Conservation (phyloP, 345 rosid genomes). For the Eucalyptus erythrocorys region DNA sequence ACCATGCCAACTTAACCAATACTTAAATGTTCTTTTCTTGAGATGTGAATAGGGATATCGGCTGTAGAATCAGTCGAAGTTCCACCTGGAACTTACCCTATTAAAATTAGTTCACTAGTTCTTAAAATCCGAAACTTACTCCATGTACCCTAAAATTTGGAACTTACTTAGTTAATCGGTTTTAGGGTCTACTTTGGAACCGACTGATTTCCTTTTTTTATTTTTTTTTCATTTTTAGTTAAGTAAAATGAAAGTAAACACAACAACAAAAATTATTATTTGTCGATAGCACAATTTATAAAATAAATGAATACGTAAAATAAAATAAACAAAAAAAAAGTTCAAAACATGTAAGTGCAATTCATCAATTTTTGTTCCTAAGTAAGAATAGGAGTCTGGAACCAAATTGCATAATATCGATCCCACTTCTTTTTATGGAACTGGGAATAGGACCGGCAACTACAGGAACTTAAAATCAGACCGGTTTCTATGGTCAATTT, state of each 20-base stretch:
- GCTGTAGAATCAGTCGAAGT: neutral
- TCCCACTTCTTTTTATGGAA: neutral
- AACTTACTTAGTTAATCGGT: neutral
- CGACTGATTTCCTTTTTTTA: neutral
- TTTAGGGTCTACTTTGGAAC: neutral
- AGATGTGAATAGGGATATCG: neutral
- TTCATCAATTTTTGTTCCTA: neutral
- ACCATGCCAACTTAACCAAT: too few relatives aligned
- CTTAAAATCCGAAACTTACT: neutral
- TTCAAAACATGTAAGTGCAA: too few relatives aligned
- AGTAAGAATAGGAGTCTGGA: neutral
- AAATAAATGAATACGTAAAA: too few relatives aligned
- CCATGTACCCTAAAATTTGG: neutral
- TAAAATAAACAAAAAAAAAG: too few relatives aligned
- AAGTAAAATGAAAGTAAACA: too few relatives aligned
- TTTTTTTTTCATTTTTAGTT: too few relatives aligned
- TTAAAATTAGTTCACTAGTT: neutral
- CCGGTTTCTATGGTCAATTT: neutral
- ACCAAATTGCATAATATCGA: neutral
- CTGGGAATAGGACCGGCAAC: neutral
- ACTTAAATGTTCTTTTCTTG: too few relatives aligned
- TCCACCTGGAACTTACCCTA: neutral
- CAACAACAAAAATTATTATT: too few relatives aligned
- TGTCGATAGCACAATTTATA: neutral
- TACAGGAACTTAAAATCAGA: neutral